phyloP scores from a whole-genome alignment of 768 basidiomycete genomes.

The Collybiopsis confluens region DNA sequence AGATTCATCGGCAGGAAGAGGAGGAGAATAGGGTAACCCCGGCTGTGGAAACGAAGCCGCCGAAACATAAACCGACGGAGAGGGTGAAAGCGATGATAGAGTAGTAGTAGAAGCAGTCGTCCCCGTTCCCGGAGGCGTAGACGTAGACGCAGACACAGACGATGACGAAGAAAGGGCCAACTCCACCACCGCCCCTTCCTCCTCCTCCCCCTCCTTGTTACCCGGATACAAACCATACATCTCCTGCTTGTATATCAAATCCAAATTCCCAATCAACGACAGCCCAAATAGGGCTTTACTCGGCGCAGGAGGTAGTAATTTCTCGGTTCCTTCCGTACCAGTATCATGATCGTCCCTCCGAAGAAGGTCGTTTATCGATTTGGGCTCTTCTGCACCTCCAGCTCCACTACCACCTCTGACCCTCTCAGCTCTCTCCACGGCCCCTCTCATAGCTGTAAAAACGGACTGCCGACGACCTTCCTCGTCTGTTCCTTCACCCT shows the following conservation, averaged over 20 bases:
- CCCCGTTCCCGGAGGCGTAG: too few relatives aligned
- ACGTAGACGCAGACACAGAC: too few relatives aligned
- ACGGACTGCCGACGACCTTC: slow-evolving; percentile 42
- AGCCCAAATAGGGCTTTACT: slow-evolving; percentile 46
- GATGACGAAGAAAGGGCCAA: too few relatives aligned
- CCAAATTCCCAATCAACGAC: slow-evolving; percentile 67
- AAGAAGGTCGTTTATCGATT: slow-evolving; percentile 8
- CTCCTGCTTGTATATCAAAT: slow-evolving; percentile 55
- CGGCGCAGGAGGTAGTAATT: slow-evolving; percentile 22
- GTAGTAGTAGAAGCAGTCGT: too few relatives aligned
- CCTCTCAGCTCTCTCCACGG: slow-evolving; percentile 40
- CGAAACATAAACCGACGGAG: too few relatives aligned
- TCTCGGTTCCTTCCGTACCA: slow-evolving; percentile 15
- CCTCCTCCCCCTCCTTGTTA: too few relatives aligned
- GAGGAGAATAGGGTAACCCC: not conserved
- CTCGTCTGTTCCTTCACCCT: slow-evolving; percentile 49
- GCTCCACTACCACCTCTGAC: not conserved
- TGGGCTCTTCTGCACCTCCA: too few relatives aligned
- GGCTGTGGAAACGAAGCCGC: too few relatives aligned
- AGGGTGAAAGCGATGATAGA: too few relatives aligned
- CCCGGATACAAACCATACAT: slow-evolving; percentile 35
- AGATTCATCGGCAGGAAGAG: not conserved
- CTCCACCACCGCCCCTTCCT: too few relatives aligned
- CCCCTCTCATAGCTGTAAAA: slow-evolving; percentile 49
- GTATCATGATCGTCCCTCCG: slow-evolving; percentile 11